Conservation (phyloP, 2,329 filamentous ascomycete species). For the Truncatella angustata region DNA sequence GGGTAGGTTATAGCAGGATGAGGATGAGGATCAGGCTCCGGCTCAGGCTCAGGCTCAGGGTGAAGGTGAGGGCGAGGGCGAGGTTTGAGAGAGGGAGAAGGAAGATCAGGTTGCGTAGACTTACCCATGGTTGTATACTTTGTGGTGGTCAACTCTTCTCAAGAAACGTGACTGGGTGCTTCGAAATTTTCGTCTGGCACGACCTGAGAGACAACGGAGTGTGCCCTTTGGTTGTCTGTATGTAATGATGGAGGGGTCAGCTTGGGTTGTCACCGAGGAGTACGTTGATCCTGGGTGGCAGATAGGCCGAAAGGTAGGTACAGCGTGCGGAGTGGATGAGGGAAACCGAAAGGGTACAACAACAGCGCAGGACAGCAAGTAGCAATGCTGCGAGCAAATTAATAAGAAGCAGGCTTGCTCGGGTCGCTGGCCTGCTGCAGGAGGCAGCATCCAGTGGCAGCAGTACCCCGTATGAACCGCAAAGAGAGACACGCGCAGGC, state of each 20-base stretch:
- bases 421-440: background rate
- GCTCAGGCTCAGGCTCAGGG: background rate
- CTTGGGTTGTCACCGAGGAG: conserved; percentile 9
- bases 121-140: conserved; percentile 13
- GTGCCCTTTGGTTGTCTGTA: background rate
- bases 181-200: conserved; percentile 7
- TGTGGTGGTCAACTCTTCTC: background rate
- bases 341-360: background rate
- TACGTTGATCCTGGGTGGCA: conserved; percentile 10
- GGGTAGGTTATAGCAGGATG: background rate
- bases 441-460: conserved; percentile 5
- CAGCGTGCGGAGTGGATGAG: background rate
- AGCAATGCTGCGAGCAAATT: conserved; percentile 1
- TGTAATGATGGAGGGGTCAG: conserved; percentile 9
- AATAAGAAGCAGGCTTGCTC: background rate
- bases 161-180: conserved; percentile 3
- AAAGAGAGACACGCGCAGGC: conserved; percentile 5
- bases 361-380: too few relatives aligned
- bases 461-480: too few relatives aligned
- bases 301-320: conserved; percentile 5
- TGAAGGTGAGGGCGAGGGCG: background rate
- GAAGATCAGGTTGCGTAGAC: background rate
- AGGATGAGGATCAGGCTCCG: background rate
- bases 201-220: background rate
- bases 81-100: background rate